Conservation (phyloP, 176 grass and related monocot species). For the Raddia distichophylla region DNA sequence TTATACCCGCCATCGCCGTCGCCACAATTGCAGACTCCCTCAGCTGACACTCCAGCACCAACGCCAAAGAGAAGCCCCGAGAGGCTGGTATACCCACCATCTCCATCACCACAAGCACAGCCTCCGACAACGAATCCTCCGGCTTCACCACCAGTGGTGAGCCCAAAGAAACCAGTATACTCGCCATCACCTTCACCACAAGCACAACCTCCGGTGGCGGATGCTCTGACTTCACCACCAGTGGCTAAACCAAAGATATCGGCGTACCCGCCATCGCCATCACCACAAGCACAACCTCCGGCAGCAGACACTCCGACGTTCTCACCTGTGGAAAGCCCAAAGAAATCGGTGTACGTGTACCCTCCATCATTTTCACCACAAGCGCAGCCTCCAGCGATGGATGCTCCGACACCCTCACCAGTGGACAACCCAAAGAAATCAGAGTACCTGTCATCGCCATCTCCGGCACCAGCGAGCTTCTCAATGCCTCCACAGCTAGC, state of each 20-base stretch:
- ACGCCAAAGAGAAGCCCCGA: neutral
- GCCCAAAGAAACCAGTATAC: neutral
- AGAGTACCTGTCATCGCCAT: neutral
- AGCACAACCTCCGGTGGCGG: neutral
- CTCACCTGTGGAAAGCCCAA: too few species aligned
- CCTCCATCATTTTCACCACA: neutral
- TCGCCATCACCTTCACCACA: neutral
- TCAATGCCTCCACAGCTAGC: slow-evolving; percentile 22
- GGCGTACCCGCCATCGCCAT: neutral
- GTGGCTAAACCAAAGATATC: neutral
- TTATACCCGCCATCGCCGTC: neutral
- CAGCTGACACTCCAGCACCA: neutral
- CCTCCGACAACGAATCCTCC: neutral
- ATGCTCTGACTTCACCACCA: neutral
- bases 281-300: slow-evolving; percentile 15
- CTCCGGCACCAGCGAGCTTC: slow-evolving; percentile 3
- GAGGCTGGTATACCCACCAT: neutral
- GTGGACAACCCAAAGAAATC: neutral
- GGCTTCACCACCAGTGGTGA: neutral
- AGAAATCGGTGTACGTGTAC: too few species aligned
- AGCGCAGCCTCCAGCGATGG: neutral
- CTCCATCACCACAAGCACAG: neutral
- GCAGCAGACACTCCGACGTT: too few species aligned
- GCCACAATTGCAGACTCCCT: neutral
- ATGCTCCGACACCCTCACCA: neutral